A percentile compares a stretch with the other conserved stretches of the same genome.
These are phyloP conservation scores for Populus hybrid DNA, from an alignment of 441 rosid genomes.

Conservation along the genomic window DNA sequence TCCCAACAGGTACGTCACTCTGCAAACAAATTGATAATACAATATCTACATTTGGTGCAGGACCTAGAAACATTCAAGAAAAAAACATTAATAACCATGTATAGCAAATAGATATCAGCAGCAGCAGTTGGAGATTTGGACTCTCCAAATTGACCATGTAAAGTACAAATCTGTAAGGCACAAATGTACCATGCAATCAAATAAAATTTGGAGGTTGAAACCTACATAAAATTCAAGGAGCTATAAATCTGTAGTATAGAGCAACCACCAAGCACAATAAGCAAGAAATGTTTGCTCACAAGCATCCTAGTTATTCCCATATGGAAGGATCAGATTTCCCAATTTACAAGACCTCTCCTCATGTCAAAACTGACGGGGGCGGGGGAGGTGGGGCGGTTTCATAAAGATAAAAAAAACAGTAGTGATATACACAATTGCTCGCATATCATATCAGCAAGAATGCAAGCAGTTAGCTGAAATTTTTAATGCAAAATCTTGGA, in stretches of 20 bases:
- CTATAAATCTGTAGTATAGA: not conserved
- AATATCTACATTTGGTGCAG: slow-evolving; percentile 72
- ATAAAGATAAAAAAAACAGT: not conserved
- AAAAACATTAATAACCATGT: not conserved
- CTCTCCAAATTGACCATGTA: not conserved
- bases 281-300: not conserved
- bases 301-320: not conserved
- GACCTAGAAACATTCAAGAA: slow-evolving; percentile 47
- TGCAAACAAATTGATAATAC: slow-evolving; percentile 87
- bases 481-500: not conserved
- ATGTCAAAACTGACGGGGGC: not conserved
- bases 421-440: not conserved
- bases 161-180: not conserved
- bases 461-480: not conserved
- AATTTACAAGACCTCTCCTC: not conserved
- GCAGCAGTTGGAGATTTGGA: not conserved
- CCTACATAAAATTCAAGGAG: not conserved
- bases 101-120: not conserved
- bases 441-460: not conserved
- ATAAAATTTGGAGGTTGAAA: not conserved
- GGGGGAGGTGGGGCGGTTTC: not conserved
- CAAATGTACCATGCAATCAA: not conserved
- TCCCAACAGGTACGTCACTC: slow-evolving; percentile 56
- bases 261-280: not conserved
- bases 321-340: not conserved